Percentiles rank a stretch among this genome's conserved stretches.
Conservation (phyloP, 2,329 filamentous ascomycete species). For the Nothophaeocryptopus gaeumannii region DNA sequence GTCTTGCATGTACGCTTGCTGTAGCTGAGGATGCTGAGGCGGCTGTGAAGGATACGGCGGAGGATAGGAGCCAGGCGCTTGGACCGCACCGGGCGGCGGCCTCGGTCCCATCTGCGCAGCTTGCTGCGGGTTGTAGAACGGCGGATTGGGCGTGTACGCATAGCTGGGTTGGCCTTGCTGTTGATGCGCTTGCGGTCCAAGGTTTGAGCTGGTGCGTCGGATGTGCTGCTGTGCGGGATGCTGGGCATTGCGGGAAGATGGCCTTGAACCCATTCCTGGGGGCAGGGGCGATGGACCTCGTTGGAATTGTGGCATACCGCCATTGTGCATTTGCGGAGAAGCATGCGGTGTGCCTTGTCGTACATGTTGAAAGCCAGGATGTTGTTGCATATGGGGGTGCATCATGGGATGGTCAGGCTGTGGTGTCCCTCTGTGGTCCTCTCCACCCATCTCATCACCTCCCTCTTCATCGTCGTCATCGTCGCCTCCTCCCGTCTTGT, state of each 20-base stretch:
- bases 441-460: constrained; percentile 47
- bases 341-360: constrained; percentile 79
- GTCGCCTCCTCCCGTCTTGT: constrained; percentile 66
- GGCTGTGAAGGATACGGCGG: constrained; percentile 30
- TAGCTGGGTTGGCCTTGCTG: constrained; percentile 54
- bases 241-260: constrained; percentile 72
- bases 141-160: constrained; percentile 79
- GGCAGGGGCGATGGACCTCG: constrained; percentile 82
- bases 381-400: constrained; percentile 45
- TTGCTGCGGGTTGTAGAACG: constrained; percentile 69
- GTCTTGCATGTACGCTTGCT: constrained; percentile 73
- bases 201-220: constrained; percentile 70
- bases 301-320: constrained; percentile 62
- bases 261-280: constrained; percentile 64
- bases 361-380: constrained; percentile 72
- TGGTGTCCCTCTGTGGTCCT: constrained; percentile 65
- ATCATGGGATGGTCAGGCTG: constrained; percentile 58
- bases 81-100: constrained; percentile 26
- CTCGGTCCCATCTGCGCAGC: constrained; percentile 51
- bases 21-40: constrained; percentile 46
- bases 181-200: constrained; percentile 60
- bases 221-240: constrained; percentile 62
- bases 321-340: constrained; percentile 83
- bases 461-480: constrained; percentile 78
- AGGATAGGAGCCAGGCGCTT: constrained; percentile 27